Evolutionary conservation across 768 basidiomycete genomes (phyloP).

Genomic region (Boletellus ananas): DNA sequence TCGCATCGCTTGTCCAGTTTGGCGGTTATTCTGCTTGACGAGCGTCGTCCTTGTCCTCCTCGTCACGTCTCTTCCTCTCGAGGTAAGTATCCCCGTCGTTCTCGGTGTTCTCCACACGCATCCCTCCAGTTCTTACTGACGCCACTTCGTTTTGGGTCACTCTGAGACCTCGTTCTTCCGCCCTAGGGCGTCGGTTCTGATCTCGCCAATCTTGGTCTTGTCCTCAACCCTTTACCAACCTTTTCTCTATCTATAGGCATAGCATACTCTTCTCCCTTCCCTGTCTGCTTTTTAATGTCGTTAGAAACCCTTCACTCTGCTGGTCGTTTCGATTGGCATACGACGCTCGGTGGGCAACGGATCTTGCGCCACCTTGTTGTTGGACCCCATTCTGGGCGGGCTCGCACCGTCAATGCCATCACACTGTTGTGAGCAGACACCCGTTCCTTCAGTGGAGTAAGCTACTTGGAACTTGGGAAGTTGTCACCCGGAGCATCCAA

Average conservation of each 20-base stretch:
- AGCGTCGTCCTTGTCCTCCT: conserved; percentile 15
- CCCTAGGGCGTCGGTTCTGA: conserved; percentile 26
- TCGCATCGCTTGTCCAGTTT: conserved; percentile 15
- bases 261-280: conserved; percentile 32
- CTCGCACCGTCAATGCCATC: no score
- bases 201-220: conserved; percentile 34
- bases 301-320: no score
- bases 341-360: no score
- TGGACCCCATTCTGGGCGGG: no score
- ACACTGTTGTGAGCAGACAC: no score
- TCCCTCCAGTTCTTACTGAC: background rate
- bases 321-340: no score
- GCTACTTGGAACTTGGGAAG: no score
- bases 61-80: conserved; percentile 12
- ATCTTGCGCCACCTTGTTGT: no score
- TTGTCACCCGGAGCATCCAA: no score
- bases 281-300: conserved; percentile 23
- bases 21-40: conserved; percentile 21
- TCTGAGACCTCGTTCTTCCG: conserved; percentile 5
- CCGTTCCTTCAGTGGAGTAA: no score
- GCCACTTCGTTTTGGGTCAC: background rate
- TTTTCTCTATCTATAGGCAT: conserved; percentile 40
- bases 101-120: background rate
- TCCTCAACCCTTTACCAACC: conserved; percentile 32
- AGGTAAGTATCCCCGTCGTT: conserved; percentile 22